Evolutionary conservation across 129 eudicot species (phyloP).

Genomic region (Lactuca sativa): DNA sequence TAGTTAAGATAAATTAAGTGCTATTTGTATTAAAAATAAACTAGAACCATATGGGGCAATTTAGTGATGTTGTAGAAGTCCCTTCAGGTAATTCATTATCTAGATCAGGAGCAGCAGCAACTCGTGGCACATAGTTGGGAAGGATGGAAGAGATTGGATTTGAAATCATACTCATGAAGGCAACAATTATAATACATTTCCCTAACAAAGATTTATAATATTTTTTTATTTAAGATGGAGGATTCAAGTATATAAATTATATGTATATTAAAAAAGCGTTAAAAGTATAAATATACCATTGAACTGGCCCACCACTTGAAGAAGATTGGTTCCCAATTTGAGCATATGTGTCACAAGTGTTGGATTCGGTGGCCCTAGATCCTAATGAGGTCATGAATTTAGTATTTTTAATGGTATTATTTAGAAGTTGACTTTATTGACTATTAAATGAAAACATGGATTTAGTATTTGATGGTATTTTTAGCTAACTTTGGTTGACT

Average conservation of each 20-base stretch:
- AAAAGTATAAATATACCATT: no score
- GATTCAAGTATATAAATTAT: slow-evolving; percentile 9
- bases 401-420: no score
- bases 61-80: slow-evolving; percentile 66
- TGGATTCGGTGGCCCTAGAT: no score
- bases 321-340: no score
- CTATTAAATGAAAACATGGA: no score
- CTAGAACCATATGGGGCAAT: slow-evolving; percentile 54
- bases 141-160: slow-evolving; percentile 36
- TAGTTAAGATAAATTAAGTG: not conserved
- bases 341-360: no score
- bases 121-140: slow-evolving; percentile 54
- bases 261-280: slow-evolving; percentile 12
- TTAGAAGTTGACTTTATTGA: no score
- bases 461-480: no score
- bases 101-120: slow-evolving; percentile 48
- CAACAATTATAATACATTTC: slow-evolving; percentile 59
- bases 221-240: slow-evolving; percentile 5
- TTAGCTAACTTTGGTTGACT: no score
- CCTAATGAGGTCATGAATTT: no score
- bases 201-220: slow-evolving; percentile 38
- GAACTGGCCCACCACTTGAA: no score
- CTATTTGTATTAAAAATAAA: not conserved
- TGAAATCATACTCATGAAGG: slow-evolving; percentile 52
- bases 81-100: slow-evolving; percentile 81